Evolutionary conservation across 2,329 filamentous ascomycete species (phyloP).

Genomic region (Dothistroma pini): DNA sequence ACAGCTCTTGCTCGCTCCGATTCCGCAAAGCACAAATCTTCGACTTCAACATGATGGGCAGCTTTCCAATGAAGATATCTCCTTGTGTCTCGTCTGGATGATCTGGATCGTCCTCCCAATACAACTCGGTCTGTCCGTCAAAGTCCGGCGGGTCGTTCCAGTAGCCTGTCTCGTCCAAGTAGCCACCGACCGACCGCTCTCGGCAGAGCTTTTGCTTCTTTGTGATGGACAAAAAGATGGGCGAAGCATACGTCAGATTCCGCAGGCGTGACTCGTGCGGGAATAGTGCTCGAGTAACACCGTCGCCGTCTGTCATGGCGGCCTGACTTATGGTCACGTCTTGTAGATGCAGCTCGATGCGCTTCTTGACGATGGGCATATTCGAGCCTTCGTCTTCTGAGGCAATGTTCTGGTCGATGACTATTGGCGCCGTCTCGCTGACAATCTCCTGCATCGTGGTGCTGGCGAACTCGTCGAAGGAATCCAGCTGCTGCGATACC

Average conservation of each 20-base stretch:
- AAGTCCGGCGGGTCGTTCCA: conserved; percentile 29
- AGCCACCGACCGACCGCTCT: conserved; percentile 63
- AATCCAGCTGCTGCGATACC: conserved; percentile 96
- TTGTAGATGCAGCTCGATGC: conserved; percentile 94
- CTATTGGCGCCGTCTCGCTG: conserved; percentile 83
- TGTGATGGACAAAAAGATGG: conserved; percentile 82
- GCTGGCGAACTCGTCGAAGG: conserved; percentile 94
- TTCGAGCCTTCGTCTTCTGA: conserved; percentile 66
- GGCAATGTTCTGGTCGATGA: conserved; percentile 88
- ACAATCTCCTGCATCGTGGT: conserved; percentile 94
- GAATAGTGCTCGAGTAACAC: conserved; percentile 76
- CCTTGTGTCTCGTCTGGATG: conserved; percentile 38
- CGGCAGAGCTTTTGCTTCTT: conserved; percentile 81
- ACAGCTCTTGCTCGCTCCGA: conserved; percentile 79
- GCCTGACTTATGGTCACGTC: conserved; percentile 84
- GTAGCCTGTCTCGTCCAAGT: conserved; percentile 62
- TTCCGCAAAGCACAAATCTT: conserved; percentile 88
- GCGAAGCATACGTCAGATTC: conserved; percentile 92
- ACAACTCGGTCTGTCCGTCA: conserved; percentile 43
- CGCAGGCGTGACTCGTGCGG: conserved; percentile 94
- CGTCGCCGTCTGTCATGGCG: conserved; percentile 89
- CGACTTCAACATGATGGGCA: conserved; percentile 98
- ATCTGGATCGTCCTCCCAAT: conserved; percentile 41
- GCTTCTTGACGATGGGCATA: conserved; percentile 72
- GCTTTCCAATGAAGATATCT: conserved; percentile 82